Percentiles rank a stretch among this genome's conserved stretches.
These are phyloP conservation scores for Thelephora ganbajun DNA, from an alignment of 768 basidiomycete species.

Conservation along the genomic window DNA sequence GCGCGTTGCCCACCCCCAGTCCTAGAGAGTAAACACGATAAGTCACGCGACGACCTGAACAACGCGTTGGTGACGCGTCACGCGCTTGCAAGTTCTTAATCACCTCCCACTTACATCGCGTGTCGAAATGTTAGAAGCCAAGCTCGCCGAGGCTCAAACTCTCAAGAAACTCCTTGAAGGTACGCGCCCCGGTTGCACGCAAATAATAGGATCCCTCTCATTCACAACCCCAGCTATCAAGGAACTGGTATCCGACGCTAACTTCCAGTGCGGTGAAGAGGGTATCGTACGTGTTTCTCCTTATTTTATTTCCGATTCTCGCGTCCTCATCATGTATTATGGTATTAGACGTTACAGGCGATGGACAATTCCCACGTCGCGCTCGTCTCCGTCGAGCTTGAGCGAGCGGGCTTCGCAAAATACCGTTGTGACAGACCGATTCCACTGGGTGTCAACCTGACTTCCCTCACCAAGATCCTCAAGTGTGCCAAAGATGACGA, in stretches of 20 bases:
- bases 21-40: too few relatives aligned
- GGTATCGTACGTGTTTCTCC: slow-evolving; percentile 50
- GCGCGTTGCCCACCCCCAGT: too few relatives aligned
- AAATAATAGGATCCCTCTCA: background rate
- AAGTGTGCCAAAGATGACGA: slow-evolving; percentile 98
- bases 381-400: slow-evolving; percentile 78
- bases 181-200: too few relatives aligned
- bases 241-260: slow-evolving; percentile 94
- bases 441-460: slow-evolving; percentile 79
- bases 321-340: background rate
- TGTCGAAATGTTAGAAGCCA: slow-evolving; percentile 72
- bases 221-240: slow-evolving; percentile 60
- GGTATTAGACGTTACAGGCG: slow-evolving; percentile 66
- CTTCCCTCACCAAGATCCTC: slow-evolving; percentile 84
- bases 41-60: too few relatives aligned
- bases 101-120: too few relatives aligned
- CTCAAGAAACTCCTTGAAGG: slow-evolving; percentile 92
- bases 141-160: slow-evolving; percentile 72
- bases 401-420: slow-evolving; percentile 64
- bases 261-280: slow-evolving; percentile 94
- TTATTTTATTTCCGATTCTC: background rate
- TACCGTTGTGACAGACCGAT: slow-evolving; percentile 95
- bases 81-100: too few relatives aligned
- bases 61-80: too few relatives aligned
- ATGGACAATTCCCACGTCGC: slow-evolving; percentile 99